These are phyloP conservation scores for Colletotrichum kahawae DNA, from an alignment of 2,329 filamentous ascomycete species.

Conservation along the genomic window DNA sequence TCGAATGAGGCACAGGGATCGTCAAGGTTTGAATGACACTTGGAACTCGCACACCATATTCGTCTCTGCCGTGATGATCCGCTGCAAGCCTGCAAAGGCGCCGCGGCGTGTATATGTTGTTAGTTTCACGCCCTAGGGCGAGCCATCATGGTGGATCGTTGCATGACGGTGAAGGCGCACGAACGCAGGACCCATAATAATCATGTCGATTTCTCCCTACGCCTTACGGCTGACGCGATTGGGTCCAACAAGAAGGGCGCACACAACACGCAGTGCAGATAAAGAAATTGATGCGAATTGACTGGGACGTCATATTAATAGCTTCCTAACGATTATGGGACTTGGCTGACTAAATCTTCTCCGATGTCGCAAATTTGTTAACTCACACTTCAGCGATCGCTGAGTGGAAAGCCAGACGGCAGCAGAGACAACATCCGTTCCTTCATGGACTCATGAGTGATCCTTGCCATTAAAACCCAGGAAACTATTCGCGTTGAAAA, in stretches of 20 bases:
- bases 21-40: background rate
- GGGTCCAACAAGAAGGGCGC: background rate
- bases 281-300: background rate
- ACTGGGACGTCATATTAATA: background rate
- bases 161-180: background rate
- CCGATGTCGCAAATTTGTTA: background rate
- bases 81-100: background rate
- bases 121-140: slow-evolving; percentile 7
- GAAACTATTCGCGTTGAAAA: background rate
- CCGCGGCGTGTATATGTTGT: background rate
- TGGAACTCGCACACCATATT: background rate
- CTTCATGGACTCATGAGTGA: background rate
- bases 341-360: background rate
- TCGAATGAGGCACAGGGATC: background rate
- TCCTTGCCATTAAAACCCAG: background rate
- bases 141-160: background rate
- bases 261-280: background rate
- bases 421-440: background rate
- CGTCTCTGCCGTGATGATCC: too few species aligned
- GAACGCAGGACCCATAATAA: background rate
- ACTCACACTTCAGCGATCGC: background rate
- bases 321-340: fast-evolving
- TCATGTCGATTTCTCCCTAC: slow-evolving; percentile 8
- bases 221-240: background rate
- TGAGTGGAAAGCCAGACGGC: background rate